Percentiles rank a stretch among this genome's conserved stretches.
Evolutionary conservation across 352 stramenopile genomes (phyloP).

Genomic region (Hyaloperonospora arabidopsidis): DNA sequence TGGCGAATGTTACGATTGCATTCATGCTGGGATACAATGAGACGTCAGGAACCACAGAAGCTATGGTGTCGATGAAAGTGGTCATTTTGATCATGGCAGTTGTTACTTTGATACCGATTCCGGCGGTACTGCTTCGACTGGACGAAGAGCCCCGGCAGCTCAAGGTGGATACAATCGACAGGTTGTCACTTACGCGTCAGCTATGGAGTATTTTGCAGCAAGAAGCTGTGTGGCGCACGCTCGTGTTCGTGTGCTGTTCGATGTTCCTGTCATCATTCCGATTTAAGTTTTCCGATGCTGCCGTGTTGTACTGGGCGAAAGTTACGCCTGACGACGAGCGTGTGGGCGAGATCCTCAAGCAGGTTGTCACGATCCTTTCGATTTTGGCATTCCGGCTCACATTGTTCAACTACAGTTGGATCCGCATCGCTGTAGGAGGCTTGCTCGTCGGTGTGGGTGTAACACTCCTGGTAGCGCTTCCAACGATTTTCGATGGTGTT

Average conservation of each 20-base stretch:
- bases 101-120: constrained; percentile 55
- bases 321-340: constrained; percentile 34
- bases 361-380: constrained; percentile 37
- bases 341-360: constrained; percentile 35
- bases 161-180: constrained; percentile 62
- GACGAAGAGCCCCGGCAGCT: constrained; percentile 66
- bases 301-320: constrained; percentile 43
- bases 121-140: constrained; percentile 51
- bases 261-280: constrained; percentile 57
- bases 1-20: constrained; percentile 35
- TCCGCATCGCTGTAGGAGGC: constrained; percentile 42
- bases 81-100: constrained; percentile 64
- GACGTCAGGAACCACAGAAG: constrained; percentile 24
- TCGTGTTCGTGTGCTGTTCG: constrained; percentile 56
- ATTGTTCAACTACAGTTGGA: constrained; percentile 71
- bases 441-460: constrained; percentile 34
- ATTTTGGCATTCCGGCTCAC: constrained; percentile 47
- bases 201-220: constrained; percentile 73
- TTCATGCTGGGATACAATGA: constrained; percentile 37
- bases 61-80: constrained; percentile 57
- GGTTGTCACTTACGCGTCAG: constrained; percentile 46
- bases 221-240: constrained; percentile 63
- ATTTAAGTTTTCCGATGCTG: constrained; percentile 48
- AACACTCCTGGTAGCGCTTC: constrained; percentile 28
- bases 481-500: constrained; percentile 43